Evolutionary conservation across 129 eudicot genomes (phyloP).

Genomic region (Pseudognaphalium luteoalbum): DNA sequence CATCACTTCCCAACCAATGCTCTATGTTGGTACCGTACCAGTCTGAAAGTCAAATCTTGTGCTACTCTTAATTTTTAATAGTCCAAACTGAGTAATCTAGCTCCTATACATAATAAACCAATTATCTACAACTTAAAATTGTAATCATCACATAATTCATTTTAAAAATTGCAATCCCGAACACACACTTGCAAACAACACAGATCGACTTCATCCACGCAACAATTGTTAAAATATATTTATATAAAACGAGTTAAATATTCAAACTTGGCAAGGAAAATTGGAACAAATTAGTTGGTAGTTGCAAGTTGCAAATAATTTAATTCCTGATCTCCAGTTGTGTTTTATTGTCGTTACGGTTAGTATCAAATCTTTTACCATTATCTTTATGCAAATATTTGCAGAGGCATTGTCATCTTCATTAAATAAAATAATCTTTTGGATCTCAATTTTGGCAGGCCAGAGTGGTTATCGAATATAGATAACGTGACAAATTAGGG

Average conservation of each 20-base stretch:
- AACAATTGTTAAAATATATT: background rate
- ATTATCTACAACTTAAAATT: too few species aligned
- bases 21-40: too few species aligned
- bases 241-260: background rate
- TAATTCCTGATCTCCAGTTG: constrained; percentile 21
- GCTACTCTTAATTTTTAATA: too few species aligned
- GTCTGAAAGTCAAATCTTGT: too few species aligned
- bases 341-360: constrained; percentile 27
- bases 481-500: too few species aligned
- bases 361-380: background rate
- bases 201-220: background rate
- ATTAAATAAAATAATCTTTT: constrained; percentile 11
- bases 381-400: background rate
- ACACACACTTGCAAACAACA: background rate
- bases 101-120: too few species aligned
- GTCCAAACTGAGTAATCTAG: too few species aligned
- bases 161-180: background rate
- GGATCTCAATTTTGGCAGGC: constrained; percentile 22
- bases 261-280: background rate
- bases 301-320: constrained; percentile 21
- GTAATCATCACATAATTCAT: background rate
- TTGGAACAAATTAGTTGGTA: constrained; percentile 16
- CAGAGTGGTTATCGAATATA: background rate
- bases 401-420: constrained; percentile 17
- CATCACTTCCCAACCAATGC: too few species aligned